Evolutionary conservation across 2,329 filamentous ascomycete species (phyloP).

Genomic region (Epichloe scottii): DNA sequence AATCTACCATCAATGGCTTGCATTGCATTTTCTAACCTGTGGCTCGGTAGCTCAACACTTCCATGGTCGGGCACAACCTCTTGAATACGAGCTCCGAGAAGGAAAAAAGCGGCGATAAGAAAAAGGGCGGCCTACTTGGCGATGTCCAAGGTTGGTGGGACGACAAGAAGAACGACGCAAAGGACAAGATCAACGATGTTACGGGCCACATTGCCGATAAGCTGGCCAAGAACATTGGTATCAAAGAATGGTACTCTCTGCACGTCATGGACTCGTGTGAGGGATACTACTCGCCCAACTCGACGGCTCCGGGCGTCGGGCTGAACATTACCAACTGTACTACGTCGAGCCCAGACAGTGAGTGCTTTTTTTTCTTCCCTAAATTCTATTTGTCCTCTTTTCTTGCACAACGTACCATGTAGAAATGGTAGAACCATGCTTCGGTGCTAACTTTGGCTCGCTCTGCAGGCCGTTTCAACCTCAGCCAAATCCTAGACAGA

Average conservation of each 20-base stretch:
- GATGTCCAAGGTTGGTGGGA: constrained; percentile 18
- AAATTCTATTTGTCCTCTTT: background rate
- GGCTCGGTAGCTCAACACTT: constrained; percentile 23
- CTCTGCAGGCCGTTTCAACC: constrained; percentile 27
- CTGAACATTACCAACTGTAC: constrained; percentile 35
- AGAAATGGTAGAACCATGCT: background rate
- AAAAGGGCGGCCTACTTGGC: constrained; percentile 17
- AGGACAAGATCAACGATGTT: constrained; percentile 27
- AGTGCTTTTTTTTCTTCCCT: background rate
- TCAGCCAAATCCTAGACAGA: constrained; percentile 33
- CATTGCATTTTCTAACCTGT: background rate
- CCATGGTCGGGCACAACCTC: constrained; percentile 24
- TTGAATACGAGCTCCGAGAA: constrained; percentile 15
- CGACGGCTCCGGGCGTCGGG: constrained; percentile 22
- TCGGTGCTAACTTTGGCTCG: background rate
- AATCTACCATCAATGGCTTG: too few species aligned
- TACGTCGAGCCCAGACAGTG: constrained; percentile 2
- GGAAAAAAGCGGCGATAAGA: constrained; percentile 12
- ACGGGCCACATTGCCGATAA: constrained; percentile 27
- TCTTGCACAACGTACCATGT: background rate
- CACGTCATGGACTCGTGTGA: constrained; percentile 36
- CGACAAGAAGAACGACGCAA: constrained; percentile 21
- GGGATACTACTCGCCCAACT: constrained; percentile 32
- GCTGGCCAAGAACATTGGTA: constrained; percentile 29
- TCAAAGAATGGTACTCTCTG: constrained; percentile 39